A percentile compares a stretch with the other conserved stretches of the same genome.
Conservation (phyloP, 495 filamentous ascomycete genomes). For the Podospora conica region DNA sequence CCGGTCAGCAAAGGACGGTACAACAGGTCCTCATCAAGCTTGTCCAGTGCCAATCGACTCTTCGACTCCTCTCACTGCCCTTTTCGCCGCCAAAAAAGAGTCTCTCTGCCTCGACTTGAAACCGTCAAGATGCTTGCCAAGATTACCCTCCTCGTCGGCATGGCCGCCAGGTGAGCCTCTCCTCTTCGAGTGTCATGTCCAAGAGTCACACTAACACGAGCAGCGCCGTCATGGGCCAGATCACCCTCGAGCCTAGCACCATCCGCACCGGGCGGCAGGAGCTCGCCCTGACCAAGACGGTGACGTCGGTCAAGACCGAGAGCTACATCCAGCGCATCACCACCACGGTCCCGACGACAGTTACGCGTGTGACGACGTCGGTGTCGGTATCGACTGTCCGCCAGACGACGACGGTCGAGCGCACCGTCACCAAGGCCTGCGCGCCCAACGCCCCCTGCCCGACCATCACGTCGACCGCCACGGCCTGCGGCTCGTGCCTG, state of each 20-base stretch:
- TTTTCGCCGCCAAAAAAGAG: neutral
- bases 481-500: conserved; percentile 25
- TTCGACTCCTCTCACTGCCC: neutral
- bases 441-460: conserved; percentile 14
- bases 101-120: neutral
- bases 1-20: neutral
- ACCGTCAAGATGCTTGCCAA: neutral
- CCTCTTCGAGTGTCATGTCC: neutral
- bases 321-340: conserved; percentile 16
- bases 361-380: neutral
- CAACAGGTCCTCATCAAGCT: neutral
- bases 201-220: neutral
- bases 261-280: conserved; percentile 10
- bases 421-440: neutral
- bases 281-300: conserved; percentile 12
- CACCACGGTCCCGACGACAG: neutral
- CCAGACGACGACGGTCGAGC: conserved; percentile 1
- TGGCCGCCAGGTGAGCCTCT: conserved; percentile 1
- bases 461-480: conserved; percentile 23
- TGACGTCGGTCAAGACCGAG: conserved; percentile 10
- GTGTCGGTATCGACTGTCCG: neutral
- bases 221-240: conserved; percentile 22
- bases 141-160: conserved; percentile 4
- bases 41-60: neutral
- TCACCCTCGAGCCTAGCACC: conserved; percentile 23